phyloP scores from a whole-genome alignment of 169 alveolate species.

The Prorocentrum cordatum region DNA sequence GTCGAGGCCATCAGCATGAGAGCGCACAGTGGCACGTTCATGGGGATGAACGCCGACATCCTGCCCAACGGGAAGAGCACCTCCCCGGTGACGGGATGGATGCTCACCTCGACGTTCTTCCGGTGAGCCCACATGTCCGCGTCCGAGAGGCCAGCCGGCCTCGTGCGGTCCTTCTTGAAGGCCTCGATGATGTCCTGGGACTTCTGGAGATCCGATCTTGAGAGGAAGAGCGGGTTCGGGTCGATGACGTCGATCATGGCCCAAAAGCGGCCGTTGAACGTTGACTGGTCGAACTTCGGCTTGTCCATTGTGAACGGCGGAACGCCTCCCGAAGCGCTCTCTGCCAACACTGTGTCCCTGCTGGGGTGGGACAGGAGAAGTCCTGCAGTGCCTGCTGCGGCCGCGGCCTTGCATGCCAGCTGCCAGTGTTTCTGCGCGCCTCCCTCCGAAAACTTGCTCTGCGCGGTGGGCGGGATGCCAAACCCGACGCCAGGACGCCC shows the following conservation, averaged over 20 bases:
- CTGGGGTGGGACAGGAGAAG: too few relatives aligned
- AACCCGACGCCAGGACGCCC: too few relatives aligned
- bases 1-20: slow-evolving; percentile 51
- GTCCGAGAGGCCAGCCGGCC: slow-evolving; percentile 34
- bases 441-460: too few relatives aligned
- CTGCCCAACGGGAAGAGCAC: slow-evolving; percentile 20
- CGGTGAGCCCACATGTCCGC: slow-evolving; percentile 49
- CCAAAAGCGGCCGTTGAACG: neutral
- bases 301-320: slow-evolving; percentile 40
- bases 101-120: slow-evolving; percentile 61
- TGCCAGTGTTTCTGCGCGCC: too few relatives aligned
- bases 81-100: slow-evolving; percentile 41
- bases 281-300: slow-evolving; percentile 46
- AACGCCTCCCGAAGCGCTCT: slow-evolving; percentile 10
- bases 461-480: too few relatives aligned
- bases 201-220: slow-evolving; percentile 25
- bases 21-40: slow-evolving; percentile 60
- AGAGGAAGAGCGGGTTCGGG: slow-evolving; percentile 13
- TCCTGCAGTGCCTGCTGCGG: too few relatives aligned
- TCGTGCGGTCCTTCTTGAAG: slow-evolving; percentile 23
- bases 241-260: slow-evolving; percentile 47
- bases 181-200: slow-evolving; percentile 22
- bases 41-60: slow-evolving; percentile 54
- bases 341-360: too few relatives aligned
- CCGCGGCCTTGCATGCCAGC: too few relatives aligned